Base-by-base conservation (phyloP, 2,329 filamentous ascomycete genomes). In the Fusarium buharicum region DNA sequence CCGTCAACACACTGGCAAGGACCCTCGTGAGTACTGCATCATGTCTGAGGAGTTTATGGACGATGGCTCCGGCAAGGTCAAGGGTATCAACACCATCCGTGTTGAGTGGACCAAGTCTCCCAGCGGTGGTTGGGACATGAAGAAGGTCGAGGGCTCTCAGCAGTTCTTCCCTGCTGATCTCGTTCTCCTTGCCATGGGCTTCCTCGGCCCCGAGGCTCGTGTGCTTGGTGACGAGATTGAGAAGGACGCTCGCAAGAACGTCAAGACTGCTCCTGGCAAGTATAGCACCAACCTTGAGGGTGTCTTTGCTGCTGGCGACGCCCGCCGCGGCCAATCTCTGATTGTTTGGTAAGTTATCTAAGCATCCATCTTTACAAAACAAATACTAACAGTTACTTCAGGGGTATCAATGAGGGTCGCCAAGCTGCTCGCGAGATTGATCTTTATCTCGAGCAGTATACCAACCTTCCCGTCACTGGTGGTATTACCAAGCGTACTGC, bases 41-140 rank as follows among this genome's bases (percentile, higher is more conserved):
- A 97, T 97, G 92, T 96, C 93, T 16, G 94, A 96, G 81, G 92
- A 96, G 71, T 98, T 98, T 69, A 92, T 96, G 59, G 92, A 93
- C 66, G 92, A 97, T 70, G 93, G 92, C 61, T 86, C 79, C 45
- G 93, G 93, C 74, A 89, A 90, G 66, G 92, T 98, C 73, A 96
- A 93, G 83, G 94, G 94, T 64, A 97, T 98, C 84, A 97, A 95
- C 79, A 97, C 93, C 38, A 87, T 95, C 56, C 92, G 94, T 50
- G 93, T 98, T 38, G 93, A 97, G 76, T 98, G 94, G 94, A 95
- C 92, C 70, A 95, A 93, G 83, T 92, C 88, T 50, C 84, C 91
- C 24, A 89, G 86, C 60, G 93, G 93, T 66, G 93, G 93, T 39
- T 98, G 94, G 94, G 94, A 97, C 78, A 97, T 98, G 93, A 97